phyloP scores from a whole-genome alignment of 108 stramenopile species.

The Mayamaea pseudoterrestris region DNA sequence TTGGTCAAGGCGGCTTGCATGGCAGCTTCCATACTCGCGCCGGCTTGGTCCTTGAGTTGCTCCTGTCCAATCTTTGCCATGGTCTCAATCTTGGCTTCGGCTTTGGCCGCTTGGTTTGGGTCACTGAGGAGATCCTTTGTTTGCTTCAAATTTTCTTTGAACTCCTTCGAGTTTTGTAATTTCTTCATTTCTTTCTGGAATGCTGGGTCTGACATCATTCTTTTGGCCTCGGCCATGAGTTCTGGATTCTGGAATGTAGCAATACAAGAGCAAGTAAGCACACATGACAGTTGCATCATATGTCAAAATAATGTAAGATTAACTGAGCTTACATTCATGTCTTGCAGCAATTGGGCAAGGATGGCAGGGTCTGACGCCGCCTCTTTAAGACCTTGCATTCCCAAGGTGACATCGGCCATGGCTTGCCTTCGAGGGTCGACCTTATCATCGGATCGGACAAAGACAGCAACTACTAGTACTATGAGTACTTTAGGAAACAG shows the following conservation, averaged over 20 bases:
- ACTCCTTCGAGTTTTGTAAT: slow-evolving; percentile 47
- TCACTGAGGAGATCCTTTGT: slow-evolving; percentile 55
- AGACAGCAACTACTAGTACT: too few relatives aligned
- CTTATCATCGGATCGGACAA: too few relatives aligned
- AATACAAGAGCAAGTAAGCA: too few relatives aligned
- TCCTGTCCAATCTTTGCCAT: slow-evolving; percentile 71
- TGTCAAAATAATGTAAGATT: not conserved
- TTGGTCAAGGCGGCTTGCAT: slow-evolving; percentile 76
- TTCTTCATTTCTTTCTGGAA: slow-evolving; percentile 86
- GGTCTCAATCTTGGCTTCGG: slow-evolving; percentile 81
- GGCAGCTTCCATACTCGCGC: slow-evolving; percentile 54
- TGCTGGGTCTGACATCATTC: slow-evolving; percentile 80
- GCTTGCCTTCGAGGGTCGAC: too few relatives aligned
- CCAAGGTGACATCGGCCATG: slow-evolving; percentile 49
- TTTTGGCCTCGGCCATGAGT: slow-evolving; percentile 80
- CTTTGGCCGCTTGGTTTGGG: slow-evolving; percentile 67
- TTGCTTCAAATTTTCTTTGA: slow-evolving; percentile 48
- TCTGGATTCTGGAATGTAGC: slow-evolving; percentile 53
- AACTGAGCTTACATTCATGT: slow-evolving; percentile 59
- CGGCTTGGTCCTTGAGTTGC: slow-evolving; percentile 42
- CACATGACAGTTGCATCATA: too few relatives aligned
- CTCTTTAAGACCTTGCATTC: slow-evolving; percentile 78
- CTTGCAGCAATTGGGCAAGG: slow-evolving; percentile 81
- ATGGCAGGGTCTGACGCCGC: slow-evolving; percentile 72
- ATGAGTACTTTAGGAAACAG: too few relatives aligned